phyloP scores from a whole-genome alignment of 257 asterid species.

The Echium plantagineum region DNA sequence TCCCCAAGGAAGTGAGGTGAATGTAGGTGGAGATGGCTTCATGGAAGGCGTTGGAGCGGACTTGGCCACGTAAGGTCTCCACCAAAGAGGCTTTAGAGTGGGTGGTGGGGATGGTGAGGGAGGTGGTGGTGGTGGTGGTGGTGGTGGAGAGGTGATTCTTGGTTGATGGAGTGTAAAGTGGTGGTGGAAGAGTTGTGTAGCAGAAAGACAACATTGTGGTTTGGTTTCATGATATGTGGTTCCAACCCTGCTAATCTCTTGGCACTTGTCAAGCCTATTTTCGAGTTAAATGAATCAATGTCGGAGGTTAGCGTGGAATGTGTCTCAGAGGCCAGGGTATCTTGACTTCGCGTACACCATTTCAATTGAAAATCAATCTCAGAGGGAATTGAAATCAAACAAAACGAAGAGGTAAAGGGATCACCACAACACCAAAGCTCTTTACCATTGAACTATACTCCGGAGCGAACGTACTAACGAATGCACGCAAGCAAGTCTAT shows the following conservation, averaged over 20 bases:
- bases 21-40: conserved; percentile 54
- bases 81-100: conserved; percentile 45
- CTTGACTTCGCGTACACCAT: neutral
- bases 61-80: conserved; percentile 48
- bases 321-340: too few relatives aligned
- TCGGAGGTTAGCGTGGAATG: too few relatives aligned
- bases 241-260: too few relatives aligned
- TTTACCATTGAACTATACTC: too few relatives aligned
- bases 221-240: neutral
- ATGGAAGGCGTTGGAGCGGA: conserved; percentile 42
- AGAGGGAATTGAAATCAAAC: too few relatives aligned
- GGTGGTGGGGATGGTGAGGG: conserved; percentile 20
- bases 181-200: conserved; percentile 14
- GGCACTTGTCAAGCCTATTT: too few relatives aligned
- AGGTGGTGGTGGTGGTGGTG: conserved; percentile 14
- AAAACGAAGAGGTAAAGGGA: too few relatives aligned
- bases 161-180: conserved; percentile 13
- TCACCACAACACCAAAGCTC: too few relatives aligned
- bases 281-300: too few relatives aligned
- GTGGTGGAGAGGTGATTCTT: conserved; percentile 22
- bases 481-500: too few relatives aligned
- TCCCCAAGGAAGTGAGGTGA: conserved; percentile 47
- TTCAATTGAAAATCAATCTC: too few relatives aligned
- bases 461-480: too few relatives aligned
- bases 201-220: conserved; percentile 25